Base-by-base conservation (phyloP, 177 flowering plant genomes). In the Tripterygium wilfordii region DNA sequence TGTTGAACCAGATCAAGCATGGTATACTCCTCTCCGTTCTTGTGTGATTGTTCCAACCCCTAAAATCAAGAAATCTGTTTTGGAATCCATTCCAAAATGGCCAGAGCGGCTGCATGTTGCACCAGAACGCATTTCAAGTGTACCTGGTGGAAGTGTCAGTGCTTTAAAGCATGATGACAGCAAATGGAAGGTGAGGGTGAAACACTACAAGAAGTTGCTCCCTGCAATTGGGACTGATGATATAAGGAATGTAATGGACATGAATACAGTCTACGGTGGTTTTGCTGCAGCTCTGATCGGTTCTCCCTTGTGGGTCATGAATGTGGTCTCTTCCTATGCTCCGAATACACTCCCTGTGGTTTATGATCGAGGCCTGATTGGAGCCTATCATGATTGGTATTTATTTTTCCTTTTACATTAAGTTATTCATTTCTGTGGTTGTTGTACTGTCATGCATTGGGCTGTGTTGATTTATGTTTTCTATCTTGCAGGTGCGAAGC, bases 251-350 rank as follows among this genome's bases (percentile, higher is more conserved):
- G 91, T 88, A 8, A 92, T 92, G 99, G 99, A 92, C 63, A 84
- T 92, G 96, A 89, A 92, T 50, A 89, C 99, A 0, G 60, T 68
- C 23, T 92, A 74, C 60, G 99, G 99, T 56, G 99, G 97, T 43
- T 84, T 92, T 54, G 99, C 99, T 41, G 94, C 97, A 3, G 79
- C 91, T 24, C 22, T 87, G 57, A 54, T 77, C 21, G 70, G 69
- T 42, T 79, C 73, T 77, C 99, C 97, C 12, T 36, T 86, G 48
- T 92, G 99, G 99, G 96, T 89, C 36, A 92, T 92, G 97, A 92
- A 92, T 51, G 97, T 84, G n/a, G 92, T 89, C 43, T 92, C 99
- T 49, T 86, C 99, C 30, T 87, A 92, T 54, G 75, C 82, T 49
- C 56, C 80, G 13, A 89, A 84, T 54, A 69, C 99, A 4, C 82